Conservation (phyloP, 331 rosid species). For the Quercus phellos region DNA sequence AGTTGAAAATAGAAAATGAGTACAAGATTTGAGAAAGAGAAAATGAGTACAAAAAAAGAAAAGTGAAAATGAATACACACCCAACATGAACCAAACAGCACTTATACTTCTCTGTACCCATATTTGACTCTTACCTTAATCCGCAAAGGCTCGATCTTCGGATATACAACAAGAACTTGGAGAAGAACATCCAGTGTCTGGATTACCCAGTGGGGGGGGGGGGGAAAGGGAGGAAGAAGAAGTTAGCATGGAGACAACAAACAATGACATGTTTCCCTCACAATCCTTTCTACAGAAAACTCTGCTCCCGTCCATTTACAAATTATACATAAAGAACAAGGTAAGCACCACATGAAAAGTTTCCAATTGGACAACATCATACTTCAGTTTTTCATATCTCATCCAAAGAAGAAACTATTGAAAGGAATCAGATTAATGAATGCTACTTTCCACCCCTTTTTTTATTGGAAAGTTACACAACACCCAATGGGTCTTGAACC, state of each 20-base stretch:
- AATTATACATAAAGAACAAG: not conserved
- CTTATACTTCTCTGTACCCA: not conserved
- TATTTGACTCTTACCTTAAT: slow-evolving; percentile 52
- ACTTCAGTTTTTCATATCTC: not conserved
- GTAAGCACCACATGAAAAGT: not conserved
- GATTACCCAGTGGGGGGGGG: slow-evolving; percentile 1
- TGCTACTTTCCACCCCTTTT: no score
- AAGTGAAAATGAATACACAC: no score
- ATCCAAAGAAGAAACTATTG: not conserved
- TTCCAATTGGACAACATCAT: not conserved
- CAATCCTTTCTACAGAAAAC: not conserved
- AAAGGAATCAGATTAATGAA: no score
- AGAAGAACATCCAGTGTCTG: slow-evolving; percentile 95
- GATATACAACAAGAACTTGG: slow-evolving; percentile 78
- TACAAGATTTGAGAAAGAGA: no score
- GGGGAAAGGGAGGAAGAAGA: no score
- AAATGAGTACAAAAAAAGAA: no score
- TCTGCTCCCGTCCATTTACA: not conserved
- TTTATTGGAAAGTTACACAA: no score
- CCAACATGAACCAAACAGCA: no score
- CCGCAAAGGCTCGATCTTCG: slow-evolving; percentile 68
- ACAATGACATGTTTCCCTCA: not conserved
- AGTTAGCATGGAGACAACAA: not conserved
- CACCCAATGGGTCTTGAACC: no score
- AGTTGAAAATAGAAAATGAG: no score